Percentiles rank a stretch among this genome's conserved stretches.
Evolutionary conservation across 2,329 filamentous ascomycete species (phyloP).

Genomic region (Colletotrichum tropicale): DNA sequence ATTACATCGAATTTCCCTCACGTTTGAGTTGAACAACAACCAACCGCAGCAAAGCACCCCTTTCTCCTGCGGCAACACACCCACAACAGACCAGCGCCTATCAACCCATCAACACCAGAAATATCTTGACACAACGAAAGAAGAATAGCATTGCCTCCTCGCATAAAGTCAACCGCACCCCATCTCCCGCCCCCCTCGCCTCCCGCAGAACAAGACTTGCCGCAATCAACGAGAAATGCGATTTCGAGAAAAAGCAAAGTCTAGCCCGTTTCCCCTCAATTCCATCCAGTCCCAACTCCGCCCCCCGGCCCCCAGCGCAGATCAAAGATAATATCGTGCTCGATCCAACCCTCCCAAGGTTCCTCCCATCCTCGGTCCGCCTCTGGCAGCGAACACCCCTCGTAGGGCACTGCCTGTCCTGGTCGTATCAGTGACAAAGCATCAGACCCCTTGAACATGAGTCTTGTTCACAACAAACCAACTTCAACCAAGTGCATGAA

Average conservation of each 20-base stretch:
- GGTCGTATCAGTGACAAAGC: background rate
- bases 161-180: background rate
- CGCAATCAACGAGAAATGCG: background rate
- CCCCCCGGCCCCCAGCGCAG: background rate
- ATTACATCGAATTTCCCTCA: background rate
- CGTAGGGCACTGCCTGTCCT: background rate
- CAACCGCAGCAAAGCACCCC: background rate
- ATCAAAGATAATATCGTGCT: background rate
- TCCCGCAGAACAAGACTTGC: background rate
- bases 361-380: background rate
- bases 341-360: background rate
- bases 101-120: background rate
- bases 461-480: background rate
- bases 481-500: background rate
- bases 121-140: background rate
- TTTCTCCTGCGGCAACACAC: background rate
- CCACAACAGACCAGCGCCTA: background rate
- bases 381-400: background rate
- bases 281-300: background rate
- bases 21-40: background rate
- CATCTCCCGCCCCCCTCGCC: background rate
- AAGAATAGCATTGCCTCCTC: background rate
- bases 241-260: background rate
- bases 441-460: background rate
- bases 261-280: background rate